Evolutionary conservation across 345 rosid species (phyloP), one percentile per base, ranked within the genome.

Genomic region (Heritiera fomes): DNA sequence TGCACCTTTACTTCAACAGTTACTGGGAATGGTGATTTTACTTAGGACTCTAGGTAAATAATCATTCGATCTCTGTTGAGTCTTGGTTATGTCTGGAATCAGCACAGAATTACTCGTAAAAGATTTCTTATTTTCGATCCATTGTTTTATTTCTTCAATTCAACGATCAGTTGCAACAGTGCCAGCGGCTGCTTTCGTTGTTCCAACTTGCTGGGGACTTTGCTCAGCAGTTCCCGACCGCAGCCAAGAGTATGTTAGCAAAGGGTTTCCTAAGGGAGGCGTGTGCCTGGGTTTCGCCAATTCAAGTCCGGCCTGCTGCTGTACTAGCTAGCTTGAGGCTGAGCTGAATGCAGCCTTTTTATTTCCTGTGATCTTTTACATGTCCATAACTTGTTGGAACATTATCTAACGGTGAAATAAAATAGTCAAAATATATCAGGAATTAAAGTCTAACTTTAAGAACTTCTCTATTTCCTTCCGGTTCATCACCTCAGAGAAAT

Each of bases 241-340:
- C 77, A 13, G 60, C 2, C 38, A 58, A 5, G 17, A 7, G 2
- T 75, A 68, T 45, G 7, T 59, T 45, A 3, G 5, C 2, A 11
- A 45, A 20, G 68, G 77, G 7, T 75, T 75, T 30, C 76, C 50
- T 8, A 56, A 56, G 12, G 55, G 77, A 6, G 77, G 77, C 6
- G 52, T 43, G 1, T 75, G 68, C 64, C 13, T 73, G 45, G 49
- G 50, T 3, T 73, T 55, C 17, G 3, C 1, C 1, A 2, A 1
- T 0, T 18, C 63, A 56, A 15, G 38, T 55, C 6, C 38, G 17
- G 15, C 14, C 13, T 73, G 76, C 40, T 73, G 63, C 45, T 73
- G 76, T 38, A 73, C 12, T 50, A n/a, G 8, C 17, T 43, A 67
- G 52, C 13, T 11, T 23, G 28, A 23, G 28, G 28, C n/a, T 1